Evolutionary conservation across 441 rosid genomes (phyloP), one percentile per base, ranked within the genome.

Genomic region (Codiaeum variegatum): DNA sequence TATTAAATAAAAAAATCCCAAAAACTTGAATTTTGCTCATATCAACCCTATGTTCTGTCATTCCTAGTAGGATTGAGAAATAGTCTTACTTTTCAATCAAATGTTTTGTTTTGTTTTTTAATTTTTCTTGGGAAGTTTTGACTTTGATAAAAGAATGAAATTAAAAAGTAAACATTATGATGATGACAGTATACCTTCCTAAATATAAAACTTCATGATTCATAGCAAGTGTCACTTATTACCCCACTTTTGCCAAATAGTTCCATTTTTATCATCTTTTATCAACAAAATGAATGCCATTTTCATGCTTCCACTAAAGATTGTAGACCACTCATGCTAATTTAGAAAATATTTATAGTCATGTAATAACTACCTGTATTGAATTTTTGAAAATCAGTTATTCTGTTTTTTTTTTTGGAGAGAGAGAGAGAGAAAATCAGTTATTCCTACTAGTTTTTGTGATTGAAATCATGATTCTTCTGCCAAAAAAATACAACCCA

Each of bases 191-290:
- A 5, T 13, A 54, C 29, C 62, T 34, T 51, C 19, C 40, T 19
- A 40, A 8, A 40, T 51, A 2, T 24, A 66, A 31, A 29, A 58
- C 23, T 60, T 51, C 65, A 69, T 63, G 76, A 78, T 40, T 70
- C 4, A 47, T 24, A 3, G 66, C 62, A 80, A 75, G 31, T 10
- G 0, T 19, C 13, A 51, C 75, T 46, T 40, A 19, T 38, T 61
- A 73, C 54, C 78, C 73, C 26, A 19, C 77, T 67, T 9, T n/a
- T 23, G 42, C 77, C 65, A 69, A 72, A 67, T 76, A 66, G 72
- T 34, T 67, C 10, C 54, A 47, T 18, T 58, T 10, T 49, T 16
- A 36, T 55, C 29, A 28, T 61, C 15, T 69, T 34, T 46, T 49
- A 63, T 61, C 64, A 51, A 23, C 58, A 59, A 44, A 46, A 32